These are phyloP conservation scores for Entomortierella parvispora DNA, from an alignment of 192 early-diverging fungal genomes.

Conservation along the genomic window DNA sequence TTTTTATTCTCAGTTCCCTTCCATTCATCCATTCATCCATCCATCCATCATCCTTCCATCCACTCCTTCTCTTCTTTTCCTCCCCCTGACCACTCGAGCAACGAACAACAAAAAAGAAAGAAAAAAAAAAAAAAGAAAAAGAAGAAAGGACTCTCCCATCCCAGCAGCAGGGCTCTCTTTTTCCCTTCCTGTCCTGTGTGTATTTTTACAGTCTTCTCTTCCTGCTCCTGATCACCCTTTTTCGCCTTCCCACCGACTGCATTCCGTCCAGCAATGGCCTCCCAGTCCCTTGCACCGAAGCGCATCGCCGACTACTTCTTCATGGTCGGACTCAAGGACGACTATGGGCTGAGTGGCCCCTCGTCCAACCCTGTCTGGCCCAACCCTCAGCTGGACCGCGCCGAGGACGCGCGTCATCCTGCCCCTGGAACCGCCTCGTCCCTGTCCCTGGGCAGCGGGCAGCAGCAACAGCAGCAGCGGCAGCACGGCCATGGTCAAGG, in stretches of 20 bases:
- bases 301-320: conserved; percentile 53
- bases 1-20: neutral
- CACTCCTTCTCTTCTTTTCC: conserved; percentile 1
- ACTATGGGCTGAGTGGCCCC: conserved; percentile 4
- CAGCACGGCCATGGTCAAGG: too few relatives aligned
- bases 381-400: neutral
- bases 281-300: conserved; percentile 16
- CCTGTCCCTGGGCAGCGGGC: too few relatives aligned
- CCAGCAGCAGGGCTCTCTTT: neutral
- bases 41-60: neutral
- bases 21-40: neutral
- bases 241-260: too few relatives aligned
- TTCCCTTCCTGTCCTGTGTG: neutral
- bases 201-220: neutral
- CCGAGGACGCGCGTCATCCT: neutral
- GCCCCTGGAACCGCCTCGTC: neutral
- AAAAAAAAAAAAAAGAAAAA: neutral
- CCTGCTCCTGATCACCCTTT: neutral
- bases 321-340: conserved; percentile 44
- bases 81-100: neutral
- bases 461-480: too few relatives aligned
- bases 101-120: too few relatives aligned
- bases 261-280: neutral
- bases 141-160: neutral
- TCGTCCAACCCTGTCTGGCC: too few relatives aligned